phyloP scores from a whole-genome alignment of 2,329 filamentous ascomycete genomes.

The Fusarium brevicatenulatum region DNA sequence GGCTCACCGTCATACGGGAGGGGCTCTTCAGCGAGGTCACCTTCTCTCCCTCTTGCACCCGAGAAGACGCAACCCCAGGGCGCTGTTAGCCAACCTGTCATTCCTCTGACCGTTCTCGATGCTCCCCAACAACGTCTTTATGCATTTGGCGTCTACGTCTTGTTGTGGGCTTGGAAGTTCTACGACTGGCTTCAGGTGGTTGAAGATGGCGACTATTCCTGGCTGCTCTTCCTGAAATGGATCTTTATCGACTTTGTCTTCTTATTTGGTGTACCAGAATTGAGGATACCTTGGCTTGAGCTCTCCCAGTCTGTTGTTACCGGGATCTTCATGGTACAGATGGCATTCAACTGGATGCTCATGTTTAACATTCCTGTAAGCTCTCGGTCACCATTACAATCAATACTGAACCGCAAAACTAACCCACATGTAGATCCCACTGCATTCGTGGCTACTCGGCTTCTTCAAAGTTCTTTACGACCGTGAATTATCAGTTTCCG shows the following conservation, averaged over 20 bases:
- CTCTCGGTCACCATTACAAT: slow-evolving; percentile 13
- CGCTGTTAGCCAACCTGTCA: slow-evolving; percentile 67
- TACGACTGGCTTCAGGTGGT: slow-evolving; percentile 86
- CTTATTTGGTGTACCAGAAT: slow-evolving; percentile 84
- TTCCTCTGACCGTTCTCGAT: slow-evolving; percentile 84
- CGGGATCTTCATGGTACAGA: slow-evolving; percentile 76
- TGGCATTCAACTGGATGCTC: slow-evolving; percentile 80
- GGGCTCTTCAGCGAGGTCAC: slow-evolving; percentile 46
- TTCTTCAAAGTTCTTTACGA: slow-evolving; percentile 88
- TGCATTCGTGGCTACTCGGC: slow-evolving; percentile 77
- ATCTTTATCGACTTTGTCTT: slow-evolving; percentile 85
- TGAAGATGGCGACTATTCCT: slow-evolving; percentile 86
- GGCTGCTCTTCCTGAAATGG: slow-evolving; percentile 95
- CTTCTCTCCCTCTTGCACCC: slow-evolving; percentile 59
- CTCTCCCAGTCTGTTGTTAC: slow-evolving; percentile 81
- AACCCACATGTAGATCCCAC: slow-evolving; percentile 66
- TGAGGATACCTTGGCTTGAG: slow-evolving; percentile 97
- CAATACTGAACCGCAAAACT: slow-evolving; percentile 1
- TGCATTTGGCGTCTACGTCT: slow-evolving; percentile 80
- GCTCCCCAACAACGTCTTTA: slow-evolving; percentile 92
- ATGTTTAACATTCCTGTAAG: slow-evolving; percentile 90
- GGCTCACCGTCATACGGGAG: slow-evolving; percentile 46
- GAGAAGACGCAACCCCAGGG: slow-evolving; percentile 49
- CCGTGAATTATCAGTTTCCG: slow-evolving; percentile 91
- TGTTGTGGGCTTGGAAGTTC: slow-evolving; percentile 81